Evolutionary conservation across 768 basidiomycete species (phyloP).

Genomic region (Suillus decipiens): DNA sequence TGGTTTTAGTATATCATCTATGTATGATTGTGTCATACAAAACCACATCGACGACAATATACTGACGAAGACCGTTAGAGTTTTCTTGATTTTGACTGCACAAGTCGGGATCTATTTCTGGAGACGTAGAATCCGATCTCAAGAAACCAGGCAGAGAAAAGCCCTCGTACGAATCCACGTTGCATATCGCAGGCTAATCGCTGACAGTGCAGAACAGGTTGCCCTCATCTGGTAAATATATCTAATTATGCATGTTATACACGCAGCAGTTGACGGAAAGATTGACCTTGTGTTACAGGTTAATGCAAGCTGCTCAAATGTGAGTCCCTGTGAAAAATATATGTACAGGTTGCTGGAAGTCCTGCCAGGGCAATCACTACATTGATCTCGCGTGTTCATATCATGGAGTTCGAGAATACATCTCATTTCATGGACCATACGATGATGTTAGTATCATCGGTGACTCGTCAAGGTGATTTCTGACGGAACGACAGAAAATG

Average conservation of each 20-base stretch:
- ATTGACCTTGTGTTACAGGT: background rate
- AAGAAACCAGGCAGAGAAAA: background rate
- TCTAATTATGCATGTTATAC: background rate
- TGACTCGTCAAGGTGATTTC: too few relatives aligned
- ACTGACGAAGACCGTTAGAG: background rate
- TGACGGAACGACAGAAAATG: background rate
- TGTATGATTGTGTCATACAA: background rate
- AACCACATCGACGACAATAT: background rate
- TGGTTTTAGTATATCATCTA: constrained; percentile 4
- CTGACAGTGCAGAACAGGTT: background rate
- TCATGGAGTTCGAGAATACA: background rate
- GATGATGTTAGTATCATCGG: background rate
- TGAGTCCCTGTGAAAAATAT: background rate
- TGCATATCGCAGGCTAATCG: background rate
- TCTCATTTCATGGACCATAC: background rate
- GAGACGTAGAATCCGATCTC: background rate
- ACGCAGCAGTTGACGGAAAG: background rate
- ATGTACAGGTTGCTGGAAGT: too few relatives aligned
- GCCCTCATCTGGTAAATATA: background rate
- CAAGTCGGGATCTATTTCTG: constrained; percentile 4
- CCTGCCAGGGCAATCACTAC: background rate
- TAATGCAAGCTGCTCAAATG: background rate
- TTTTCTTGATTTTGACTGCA: constrained; percentile 3
- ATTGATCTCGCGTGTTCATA: background rate
- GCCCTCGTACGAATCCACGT: background rate